A percentile compares a stretch with the other conserved stretches of the same genome.
These are phyloP conservation scores for Fusarium fujikuroi DNA, from an alignment of 2,329 filamentous ascomycete genomes.

Conservation along the genomic window DNA sequence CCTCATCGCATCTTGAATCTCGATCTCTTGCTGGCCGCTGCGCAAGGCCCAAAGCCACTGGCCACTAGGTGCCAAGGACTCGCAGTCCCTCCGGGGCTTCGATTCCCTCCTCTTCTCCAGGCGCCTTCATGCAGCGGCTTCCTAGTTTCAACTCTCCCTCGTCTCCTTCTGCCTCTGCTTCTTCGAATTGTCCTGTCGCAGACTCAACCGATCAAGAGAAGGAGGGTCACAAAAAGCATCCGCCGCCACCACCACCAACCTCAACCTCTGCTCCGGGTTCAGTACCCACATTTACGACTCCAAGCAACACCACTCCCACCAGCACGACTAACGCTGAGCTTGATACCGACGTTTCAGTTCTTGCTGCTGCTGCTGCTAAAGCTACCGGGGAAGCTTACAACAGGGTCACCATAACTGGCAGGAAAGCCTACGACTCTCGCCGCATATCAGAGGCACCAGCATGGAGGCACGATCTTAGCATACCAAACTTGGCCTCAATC, in stretches of 20 bases:
- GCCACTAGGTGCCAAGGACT: constrained; percentile 42
- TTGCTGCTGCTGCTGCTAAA: constrained; percentile 16
- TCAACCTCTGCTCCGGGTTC: constrained; percentile 16
- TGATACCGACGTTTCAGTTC: constrained; percentile 18
- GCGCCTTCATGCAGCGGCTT: constrained; percentile 49
- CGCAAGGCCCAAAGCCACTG: constrained; percentile 40
- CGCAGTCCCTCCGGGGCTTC: constrained; percentile 44
- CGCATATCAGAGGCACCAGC: constrained; percentile 25
- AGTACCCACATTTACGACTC: constrained; percentile 19
- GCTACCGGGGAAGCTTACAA: constrained; percentile 26
- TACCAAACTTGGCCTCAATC: constrained; percentile 31
- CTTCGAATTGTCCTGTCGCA: constrained; percentile 16
- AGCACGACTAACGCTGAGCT: constrained; percentile 6
- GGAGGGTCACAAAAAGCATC: constrained; percentile 16
- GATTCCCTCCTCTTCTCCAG: constrained; percentile 42
- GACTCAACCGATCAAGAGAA: constrained; percentile 33
- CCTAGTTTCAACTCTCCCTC: constrained; percentile 39
- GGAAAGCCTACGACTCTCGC: constrained; percentile 26
- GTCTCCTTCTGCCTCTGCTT: constrained; percentile 21
- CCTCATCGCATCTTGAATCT: constrained; percentile 46
- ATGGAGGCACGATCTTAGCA: constrained; percentile 40
- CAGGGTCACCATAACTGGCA: constrained; percentile 19
- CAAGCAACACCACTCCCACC: constrained; percentile 11
- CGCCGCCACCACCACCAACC: constrained; percentile 1
- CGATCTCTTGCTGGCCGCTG: constrained; percentile 43